These are phyloP conservation scores for Gonium pectorale DNA, from an alignment of 139 green algal genomes.

Conservation along the genomic window DNA sequence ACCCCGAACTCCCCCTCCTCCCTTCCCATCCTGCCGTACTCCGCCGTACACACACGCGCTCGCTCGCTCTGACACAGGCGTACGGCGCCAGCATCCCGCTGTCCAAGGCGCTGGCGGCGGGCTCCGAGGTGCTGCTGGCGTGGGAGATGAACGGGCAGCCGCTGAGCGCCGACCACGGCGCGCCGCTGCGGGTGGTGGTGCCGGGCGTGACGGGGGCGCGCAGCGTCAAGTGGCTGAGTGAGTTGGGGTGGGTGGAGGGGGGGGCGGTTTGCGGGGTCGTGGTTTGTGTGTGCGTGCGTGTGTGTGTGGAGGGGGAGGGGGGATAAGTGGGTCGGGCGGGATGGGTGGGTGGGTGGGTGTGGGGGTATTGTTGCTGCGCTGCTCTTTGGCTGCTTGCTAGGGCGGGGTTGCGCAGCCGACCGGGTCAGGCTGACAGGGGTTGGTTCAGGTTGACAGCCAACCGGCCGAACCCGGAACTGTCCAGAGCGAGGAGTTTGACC, in stretches of 20 bases:
- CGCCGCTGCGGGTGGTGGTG: constrained; percentile 82
- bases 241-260: not conserved
- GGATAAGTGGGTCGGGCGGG: too few species aligned
- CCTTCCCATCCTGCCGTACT: not conserved
- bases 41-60: not conserved
- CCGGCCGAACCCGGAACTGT: too few species aligned
- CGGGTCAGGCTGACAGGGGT: too few species aligned
- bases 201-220: constrained; percentile 82
- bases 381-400: too few species aligned
- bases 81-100: constrained; percentile 86
- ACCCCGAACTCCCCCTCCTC: too few species aligned
- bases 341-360: too few species aligned
- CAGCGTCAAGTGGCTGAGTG: constrained; percentile 88
- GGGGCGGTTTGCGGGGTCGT: not conserved
- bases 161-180: constrained; percentile 83
- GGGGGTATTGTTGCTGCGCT: too few species aligned
- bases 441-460: too few species aligned
- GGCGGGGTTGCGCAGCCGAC: too few species aligned
- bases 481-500: too few species aligned
- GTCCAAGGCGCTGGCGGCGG: constrained; percentile 66
- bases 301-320: not conserved
- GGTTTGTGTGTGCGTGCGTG: not conserved
- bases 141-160: constrained; percentile 95
- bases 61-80: not conserved
- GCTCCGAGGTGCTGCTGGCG: constrained; percentile 86